phyloP scores from a whole-genome alignment of 2,329 filamentous ascomycete genomes.

The Clarireedia homoeocarpa region DNA sequence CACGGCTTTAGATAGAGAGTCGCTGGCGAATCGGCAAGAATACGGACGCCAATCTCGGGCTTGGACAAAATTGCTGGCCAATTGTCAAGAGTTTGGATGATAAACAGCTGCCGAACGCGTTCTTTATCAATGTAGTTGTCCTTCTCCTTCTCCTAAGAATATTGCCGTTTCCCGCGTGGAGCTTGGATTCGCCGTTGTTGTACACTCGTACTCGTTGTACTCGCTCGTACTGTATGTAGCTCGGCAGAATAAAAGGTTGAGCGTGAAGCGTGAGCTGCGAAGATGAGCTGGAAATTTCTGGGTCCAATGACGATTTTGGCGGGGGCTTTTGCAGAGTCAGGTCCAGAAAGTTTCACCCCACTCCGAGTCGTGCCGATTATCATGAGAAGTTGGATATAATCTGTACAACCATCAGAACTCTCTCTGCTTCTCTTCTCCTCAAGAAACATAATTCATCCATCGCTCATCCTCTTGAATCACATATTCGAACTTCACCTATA shows the following conservation, averaged over 20 bases:
- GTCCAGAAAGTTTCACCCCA: constrained; percentile 2
- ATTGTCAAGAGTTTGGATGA: background rate
- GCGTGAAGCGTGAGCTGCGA: background rate
- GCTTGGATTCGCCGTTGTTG: background rate
- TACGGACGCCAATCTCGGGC: background rate
- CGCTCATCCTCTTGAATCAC: background rate
- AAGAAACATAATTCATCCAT: background rate
- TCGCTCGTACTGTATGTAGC: background rate
- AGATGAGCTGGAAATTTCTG: background rate
- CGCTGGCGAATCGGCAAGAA: constrained; percentile 1
- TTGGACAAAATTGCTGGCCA: background rate
- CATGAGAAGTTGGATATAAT: constrained; percentile 5
- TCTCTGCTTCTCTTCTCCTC: background rate
- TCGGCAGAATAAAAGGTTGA: background rate
- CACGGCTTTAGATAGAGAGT: background rate
- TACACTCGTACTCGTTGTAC: background rate
- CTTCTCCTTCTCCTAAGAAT: too few relatives aligned
- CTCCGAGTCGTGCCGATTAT: constrained; percentile 4
- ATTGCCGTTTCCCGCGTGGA: too few relatives aligned
- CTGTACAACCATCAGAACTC: background rate
- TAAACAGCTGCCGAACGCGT: too few relatives aligned
- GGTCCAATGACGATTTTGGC: constrained; percentile 7
- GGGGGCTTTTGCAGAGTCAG: constrained; percentile 5
- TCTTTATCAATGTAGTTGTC: too few relatives aligned
- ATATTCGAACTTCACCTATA: background rate